Evolutionary conservation across 2,329 filamentous ascomycete genomes (phyloP), one percentile per base, ranked within the genome.

Genomic region (Fusarium verticillioides): DNA sequence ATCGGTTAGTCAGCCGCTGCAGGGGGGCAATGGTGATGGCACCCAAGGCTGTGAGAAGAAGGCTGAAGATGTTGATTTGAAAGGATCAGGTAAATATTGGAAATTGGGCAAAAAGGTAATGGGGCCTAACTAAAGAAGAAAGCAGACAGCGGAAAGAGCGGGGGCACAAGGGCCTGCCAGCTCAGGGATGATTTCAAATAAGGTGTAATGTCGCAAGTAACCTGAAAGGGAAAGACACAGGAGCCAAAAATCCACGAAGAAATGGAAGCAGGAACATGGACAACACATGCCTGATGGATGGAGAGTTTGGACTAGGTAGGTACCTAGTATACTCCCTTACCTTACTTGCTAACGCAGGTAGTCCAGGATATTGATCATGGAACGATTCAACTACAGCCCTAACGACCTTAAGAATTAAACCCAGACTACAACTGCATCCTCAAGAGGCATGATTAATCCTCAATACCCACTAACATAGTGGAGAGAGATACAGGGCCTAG

Each of bases 1-100:
- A 65, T 44, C 54, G 40, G 74, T 77, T 77, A 77, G 73, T 77
- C 63, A 77, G 75, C 75, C 63, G 67, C 72, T 72, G 73, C 73
- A 66, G 63, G 57, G 57, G 62, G 67, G 28, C 34, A 30, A 42
- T 54, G 40, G 49, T 44, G 37, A 60, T 50, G 28, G 57, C 12
- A 60, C 39, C 30, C 53, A 52, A 69, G 66, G 66, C 66, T 69
- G 52, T 19, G 37, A 46, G 37, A 68, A 47, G 60, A 66, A 70
- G 67, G 65, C 64, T 65, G 68, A 65, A 40, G 63, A 60, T 52
- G 56, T 62, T 62, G 65, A 73, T 65, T 71, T 69, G 63, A 58
- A 70, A 72, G 64, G 21, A 63, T 64, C 44, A 69, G 57, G 68
- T 77, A 69, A 76, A 64, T 63, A 69, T 69, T 69, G 59, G 66